Evolutionary conservation across 2,329 filamentous ascomycete species (phyloP).

Genomic region (Calycina herbarum): DNA sequence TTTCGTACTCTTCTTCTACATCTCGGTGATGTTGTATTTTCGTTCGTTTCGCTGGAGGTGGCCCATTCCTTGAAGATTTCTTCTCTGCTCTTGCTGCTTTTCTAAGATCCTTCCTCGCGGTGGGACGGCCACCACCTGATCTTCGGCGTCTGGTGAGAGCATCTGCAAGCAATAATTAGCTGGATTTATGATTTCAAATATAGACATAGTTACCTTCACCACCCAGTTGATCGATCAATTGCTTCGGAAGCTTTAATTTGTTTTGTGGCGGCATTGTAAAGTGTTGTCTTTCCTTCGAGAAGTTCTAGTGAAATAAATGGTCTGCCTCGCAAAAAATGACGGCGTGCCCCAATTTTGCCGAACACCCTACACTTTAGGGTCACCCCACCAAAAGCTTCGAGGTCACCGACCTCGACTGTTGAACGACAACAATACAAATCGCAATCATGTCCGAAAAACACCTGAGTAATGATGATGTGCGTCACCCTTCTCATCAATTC

Average conservation of each 20-base stretch:
- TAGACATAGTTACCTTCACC: conserved; percentile 32
- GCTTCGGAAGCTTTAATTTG: conserved; percentile 45
- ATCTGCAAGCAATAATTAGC: conserved; percentile 22
- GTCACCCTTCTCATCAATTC: conserved; percentile 5
- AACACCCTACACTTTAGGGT: conserved; percentile 3
- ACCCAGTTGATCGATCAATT: conserved; percentile 47
- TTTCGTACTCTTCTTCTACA: neutral
- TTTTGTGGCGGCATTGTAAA: conserved; percentile 33
- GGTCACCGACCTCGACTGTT: neutral
- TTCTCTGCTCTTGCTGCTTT: conserved; percentile 37
- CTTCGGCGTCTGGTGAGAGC: conserved; percentile 26
- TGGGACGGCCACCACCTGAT: conserved; percentile 13
- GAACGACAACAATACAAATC: conserved; percentile 15
- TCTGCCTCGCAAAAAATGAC: neutral
- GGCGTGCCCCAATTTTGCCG: neutral
- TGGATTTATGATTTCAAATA: neutral
- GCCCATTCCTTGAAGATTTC: conserved; percentile 30
- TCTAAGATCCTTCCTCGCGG: conserved; percentile 36
- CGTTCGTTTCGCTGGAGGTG: conserved; percentile 30
- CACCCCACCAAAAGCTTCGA: conserved; percentile 9
- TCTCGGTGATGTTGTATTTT: conserved; percentile 27
- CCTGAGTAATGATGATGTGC: conserved; percentile 62
- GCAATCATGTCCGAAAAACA: conserved; percentile 48
- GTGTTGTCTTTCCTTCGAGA: neutral
- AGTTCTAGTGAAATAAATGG: conserved; percentile 12